Evolutionary conservation across 805 yeast genomes (phyloP).

Genomic region (Ogataea pini): DNA sequence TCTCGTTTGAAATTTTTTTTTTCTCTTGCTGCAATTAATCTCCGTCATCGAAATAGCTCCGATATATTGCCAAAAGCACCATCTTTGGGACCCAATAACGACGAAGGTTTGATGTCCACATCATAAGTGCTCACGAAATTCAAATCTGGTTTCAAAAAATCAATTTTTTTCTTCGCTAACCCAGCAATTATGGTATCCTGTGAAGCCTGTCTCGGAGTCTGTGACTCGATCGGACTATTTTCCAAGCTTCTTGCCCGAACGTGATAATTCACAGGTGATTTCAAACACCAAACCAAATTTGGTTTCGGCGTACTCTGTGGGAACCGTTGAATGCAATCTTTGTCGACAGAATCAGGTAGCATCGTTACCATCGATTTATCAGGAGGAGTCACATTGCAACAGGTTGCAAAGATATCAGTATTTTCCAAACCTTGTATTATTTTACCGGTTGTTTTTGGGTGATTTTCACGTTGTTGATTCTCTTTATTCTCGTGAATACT

Average conservation of each 20-base stretch:
- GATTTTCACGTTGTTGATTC: neutral
- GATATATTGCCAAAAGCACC: slow-evolving; percentile 8
- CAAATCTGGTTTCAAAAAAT: neutral
- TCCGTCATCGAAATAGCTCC: slow-evolving; percentile 2
- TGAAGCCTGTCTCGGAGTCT: neutral
- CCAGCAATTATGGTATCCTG: slow-evolving; percentile 1
- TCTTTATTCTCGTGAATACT: neutral
- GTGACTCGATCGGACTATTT: neutral
- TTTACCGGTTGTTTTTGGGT: neutral
- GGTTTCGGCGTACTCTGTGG: slow-evolving; percentile 8
- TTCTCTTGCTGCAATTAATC: neutral
- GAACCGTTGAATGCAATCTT: neutral
- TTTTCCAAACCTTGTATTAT: neutral
- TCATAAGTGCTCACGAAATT: neutral
- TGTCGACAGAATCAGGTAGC: neutral
- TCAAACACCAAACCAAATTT: neutral
- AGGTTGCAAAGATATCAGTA: neutral
- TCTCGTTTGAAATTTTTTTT: too few species aligned
- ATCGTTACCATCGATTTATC: neutral
- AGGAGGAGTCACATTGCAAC: slow-evolving; percentile 4
- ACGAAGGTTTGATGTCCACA: slow-evolving; percentile 1
- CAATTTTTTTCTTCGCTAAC: neutral
- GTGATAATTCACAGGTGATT: neutral
- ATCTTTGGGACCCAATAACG: slow-evolving; percentile 7
- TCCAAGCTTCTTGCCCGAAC: neutral